Conservation (phyloP, 108 stramenopile genomes). For the Pseudonitzschia pungens region DNA sequence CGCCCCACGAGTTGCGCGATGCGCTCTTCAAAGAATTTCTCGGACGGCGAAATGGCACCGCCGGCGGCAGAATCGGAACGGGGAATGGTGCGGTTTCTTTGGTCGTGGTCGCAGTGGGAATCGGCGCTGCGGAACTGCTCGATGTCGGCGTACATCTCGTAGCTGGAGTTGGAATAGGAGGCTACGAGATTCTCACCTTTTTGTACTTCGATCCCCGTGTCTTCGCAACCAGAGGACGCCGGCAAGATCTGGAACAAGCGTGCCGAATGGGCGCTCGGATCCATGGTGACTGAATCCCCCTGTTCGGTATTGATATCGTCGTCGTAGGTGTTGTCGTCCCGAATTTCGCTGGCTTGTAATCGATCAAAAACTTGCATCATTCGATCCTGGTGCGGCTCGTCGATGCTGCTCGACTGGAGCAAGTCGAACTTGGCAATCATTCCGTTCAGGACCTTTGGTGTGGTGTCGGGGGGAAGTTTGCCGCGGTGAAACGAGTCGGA, state of each 20-base stretch:
- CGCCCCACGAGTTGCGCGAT: not conserved
- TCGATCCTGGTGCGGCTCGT: constrained; percentile 1
- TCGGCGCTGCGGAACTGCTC: constrained; percentile 4
- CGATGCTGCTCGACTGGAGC: constrained; percentile 1
- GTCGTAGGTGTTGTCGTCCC: no score
- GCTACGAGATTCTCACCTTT: not conserved
- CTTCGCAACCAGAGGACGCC: not conserved
- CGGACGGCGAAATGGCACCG: not conserved
- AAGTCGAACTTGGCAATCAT: constrained; percentile 14
- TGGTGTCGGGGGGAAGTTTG: not conserved
- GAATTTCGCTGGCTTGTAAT: not conserved
- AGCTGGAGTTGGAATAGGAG: not conserved
- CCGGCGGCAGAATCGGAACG: no score
- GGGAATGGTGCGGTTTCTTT: not conserved
- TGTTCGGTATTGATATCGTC: not conserved
- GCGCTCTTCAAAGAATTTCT: not conserved
- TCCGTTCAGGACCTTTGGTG: not conserved
- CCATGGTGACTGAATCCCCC: no score
- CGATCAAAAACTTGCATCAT: not conserved
- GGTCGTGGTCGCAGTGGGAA: not conserved
- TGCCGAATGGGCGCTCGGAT: no score
- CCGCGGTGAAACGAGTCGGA: no score
- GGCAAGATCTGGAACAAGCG: not conserved
- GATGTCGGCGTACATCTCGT: constrained; percentile 2
- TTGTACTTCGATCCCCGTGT: not conserved